Evolutionary conservation across 306 rosid genomes (phyloP), one percentile per base, ranked within the genome.

Genomic region (Trifolium pratense): DNA sequence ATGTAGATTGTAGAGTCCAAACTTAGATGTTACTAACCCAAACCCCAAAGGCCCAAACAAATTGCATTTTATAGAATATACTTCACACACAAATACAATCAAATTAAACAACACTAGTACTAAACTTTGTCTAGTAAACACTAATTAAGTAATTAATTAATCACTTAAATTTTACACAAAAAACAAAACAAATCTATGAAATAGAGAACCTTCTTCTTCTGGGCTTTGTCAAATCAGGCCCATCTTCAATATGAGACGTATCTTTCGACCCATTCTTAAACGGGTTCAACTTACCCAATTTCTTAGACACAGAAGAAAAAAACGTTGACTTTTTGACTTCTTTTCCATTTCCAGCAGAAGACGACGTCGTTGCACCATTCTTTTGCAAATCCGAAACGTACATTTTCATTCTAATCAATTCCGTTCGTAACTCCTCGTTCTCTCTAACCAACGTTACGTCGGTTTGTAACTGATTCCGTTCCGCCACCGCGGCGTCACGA

Each of bases 361-460:
- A 76, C 37, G 90, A 79, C 37, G 86, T 53, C 58, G 89, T 61
- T 11, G 31, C 59, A 5, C 58, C 78, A 2, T 52, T 79, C 78
- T 80, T 91, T 37, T 91, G 71, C 49, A 91, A 6, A 75, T 89
- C 96, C 0, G 96, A 26, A 26, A 93, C 7, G 85, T 60, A 93
- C 80, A 88, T 77, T 82, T 93, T 93, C 97, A 91, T 93, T 86
- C 71, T 91, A 85, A 32, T 70, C 42, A 93, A 53, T 83, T 93
- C 97, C 0, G 89, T 18, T 0, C 96, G 68, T 23, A 93, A 45
- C 25, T 83, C 88, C 80, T 93, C 94, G 48, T 93, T 93, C 87
- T 93, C 97, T 57, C 86, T 89, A 42, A 86, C 76, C 73, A 93
- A 59, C 4, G 97, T 79, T 15, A 89, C 94, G 40, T 93, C 98